A percentile compares a stretch with the other conserved stretches of the same genome.
Evolutionary conservation across 2,329 filamentous ascomycete species (phyloP).

Genomic region (Alternaria conjuncta): DNA sequence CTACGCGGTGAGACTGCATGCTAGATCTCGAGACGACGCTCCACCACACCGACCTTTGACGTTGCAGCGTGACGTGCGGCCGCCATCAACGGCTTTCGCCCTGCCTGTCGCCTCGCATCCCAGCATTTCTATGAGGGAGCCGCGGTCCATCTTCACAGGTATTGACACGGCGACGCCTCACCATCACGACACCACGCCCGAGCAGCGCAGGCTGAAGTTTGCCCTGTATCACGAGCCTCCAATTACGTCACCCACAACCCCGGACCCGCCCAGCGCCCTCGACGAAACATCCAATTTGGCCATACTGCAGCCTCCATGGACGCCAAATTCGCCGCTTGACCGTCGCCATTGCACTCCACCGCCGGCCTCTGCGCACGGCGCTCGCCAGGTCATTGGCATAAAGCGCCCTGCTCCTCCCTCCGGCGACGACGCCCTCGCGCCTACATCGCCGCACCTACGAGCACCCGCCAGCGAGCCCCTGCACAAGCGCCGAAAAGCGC

Average conservation of each 20-base stretch:
- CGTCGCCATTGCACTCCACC: constrained; percentile 14
- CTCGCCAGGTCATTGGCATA: constrained; percentile 21
- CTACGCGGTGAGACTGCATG: constrained; percentile 3
- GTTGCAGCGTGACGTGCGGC: constrained; percentile 15
- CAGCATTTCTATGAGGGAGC: constrained; percentile 18
- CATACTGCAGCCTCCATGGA: constrained; percentile 25
- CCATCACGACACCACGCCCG: constrained; percentile 5
- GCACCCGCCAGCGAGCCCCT: constrained; percentile 38
- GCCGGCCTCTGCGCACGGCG: constrained; percentile 18
- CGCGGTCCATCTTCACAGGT: constrained; percentile 26
- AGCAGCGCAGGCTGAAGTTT: not conserved
- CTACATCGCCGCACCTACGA: not conserved
- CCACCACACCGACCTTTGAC: constrained; percentile 12
- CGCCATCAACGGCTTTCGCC: constrained; percentile 17
- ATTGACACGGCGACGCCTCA: constrained; percentile 16
- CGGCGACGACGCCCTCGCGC: not conserved
- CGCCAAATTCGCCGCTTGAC: constrained; percentile 18
- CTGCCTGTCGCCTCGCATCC: constrained; percentile 2
- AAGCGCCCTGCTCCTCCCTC: constrained; percentile 25
- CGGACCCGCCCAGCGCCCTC: constrained; percentile 5
- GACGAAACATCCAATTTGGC: not conserved
- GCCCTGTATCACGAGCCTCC: constrained; percentile 4
- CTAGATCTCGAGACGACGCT: constrained; percentile 5
- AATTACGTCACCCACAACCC: not conserved
- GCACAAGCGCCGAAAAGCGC: constrained; percentile 44